A percentile compares a stretch with the other conserved stretches of the same genome.
These are phyloP conservation scores for Vigna hirtella DNA, from an alignment of 306 rosid species.

Conservation along the genomic window DNA sequence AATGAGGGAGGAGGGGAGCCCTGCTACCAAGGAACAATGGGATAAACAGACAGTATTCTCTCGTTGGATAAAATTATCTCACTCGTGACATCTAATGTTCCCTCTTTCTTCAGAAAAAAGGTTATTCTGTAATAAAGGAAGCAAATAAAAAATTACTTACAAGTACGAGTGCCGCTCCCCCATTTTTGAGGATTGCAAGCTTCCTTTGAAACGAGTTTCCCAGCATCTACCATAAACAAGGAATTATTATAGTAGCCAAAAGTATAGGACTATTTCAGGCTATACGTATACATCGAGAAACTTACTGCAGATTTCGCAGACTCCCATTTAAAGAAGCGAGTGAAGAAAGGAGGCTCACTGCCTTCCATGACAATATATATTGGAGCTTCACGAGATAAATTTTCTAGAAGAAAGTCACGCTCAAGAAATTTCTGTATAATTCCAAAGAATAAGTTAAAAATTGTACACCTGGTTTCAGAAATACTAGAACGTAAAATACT, in stretches of 20 bases:
- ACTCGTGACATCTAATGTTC: not conserved
- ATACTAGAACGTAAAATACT: conserved; percentile 24
- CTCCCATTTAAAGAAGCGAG: conserved; percentile 96
- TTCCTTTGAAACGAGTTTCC: conserved; percentile 97
- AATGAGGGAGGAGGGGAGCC: not conserved
- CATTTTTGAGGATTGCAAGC: conserved; percentile 77
- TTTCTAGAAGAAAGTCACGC: conserved; percentile 82
- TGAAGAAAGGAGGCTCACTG: conserved; percentile 94
- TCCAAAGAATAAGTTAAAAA: conserved; percentile 40
- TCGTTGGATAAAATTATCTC: not conserved
- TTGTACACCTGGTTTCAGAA: conserved; percentile 37
- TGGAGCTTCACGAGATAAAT: conserved; percentile 76
- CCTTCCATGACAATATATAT: conserved; percentile 85
- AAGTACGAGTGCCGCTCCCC: conserved; percentile 64
- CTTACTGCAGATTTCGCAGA: conserved; percentile 85
- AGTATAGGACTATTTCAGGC: conserved; percentile 32
- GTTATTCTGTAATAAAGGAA: conserved; percentile 30
- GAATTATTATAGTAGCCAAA: conserved; percentile 38
- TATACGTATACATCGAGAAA: conserved; percentile 22
- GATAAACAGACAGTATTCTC: not conserved
- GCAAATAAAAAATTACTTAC: conserved; percentile 63
- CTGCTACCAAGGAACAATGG: not conserved
- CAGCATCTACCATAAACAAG: conserved; percentile 70
- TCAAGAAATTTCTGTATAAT: conserved; percentile 85
- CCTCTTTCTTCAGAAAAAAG: conserved; percentile 21